These are phyloP conservation scores for Mucuna pruriens DNA, from an alignment of 306 rosid species.

Conservation along the genomic window DNA sequence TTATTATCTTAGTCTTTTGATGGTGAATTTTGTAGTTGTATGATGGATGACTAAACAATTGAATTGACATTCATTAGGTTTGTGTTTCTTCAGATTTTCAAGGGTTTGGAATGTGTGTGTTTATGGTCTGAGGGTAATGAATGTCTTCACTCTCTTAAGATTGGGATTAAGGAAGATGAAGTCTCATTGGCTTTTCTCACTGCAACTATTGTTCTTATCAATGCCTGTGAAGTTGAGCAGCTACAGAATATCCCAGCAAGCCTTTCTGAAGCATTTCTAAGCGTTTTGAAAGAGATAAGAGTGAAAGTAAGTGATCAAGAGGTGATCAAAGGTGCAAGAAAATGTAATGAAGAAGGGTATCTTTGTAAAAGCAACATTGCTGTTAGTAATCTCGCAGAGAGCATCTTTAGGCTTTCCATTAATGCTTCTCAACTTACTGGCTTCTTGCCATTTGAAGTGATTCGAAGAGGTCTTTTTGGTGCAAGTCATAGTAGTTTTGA, in stretches of 20 bases:
- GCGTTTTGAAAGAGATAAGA: conserved; percentile 56
- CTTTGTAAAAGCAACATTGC: conserved; percentile 54
- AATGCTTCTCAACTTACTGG: conserved; percentile 32
- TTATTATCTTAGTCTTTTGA: neutral
- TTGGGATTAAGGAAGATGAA: conserved; percentile 64
- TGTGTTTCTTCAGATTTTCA: conserved; percentile 68
- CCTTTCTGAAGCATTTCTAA: conserved; percentile 42
- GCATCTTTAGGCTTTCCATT: conserved; percentile 76
- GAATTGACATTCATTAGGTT: conserved; percentile 60
- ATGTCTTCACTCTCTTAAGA: conserved; percentile 44
- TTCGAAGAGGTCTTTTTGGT: conserved; percentile 63
- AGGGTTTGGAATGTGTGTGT: conserved; percentile 49
- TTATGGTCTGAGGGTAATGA: conserved; percentile 49
- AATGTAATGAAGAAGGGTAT: conserved; percentile 40
- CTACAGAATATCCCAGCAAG: conserved; percentile 53
- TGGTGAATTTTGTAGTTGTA: neutral
- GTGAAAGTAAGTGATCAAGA: conserved; percentile 47
- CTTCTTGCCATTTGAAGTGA: conserved; percentile 49
- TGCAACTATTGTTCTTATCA: conserved; percentile 60
- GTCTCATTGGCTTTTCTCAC: conserved; percentile 51
- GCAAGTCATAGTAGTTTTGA: conserved; percentile 53
- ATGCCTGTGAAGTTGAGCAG: conserved; percentile 58
- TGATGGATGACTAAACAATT: conserved; percentile 35
- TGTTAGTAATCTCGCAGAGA: conserved; percentile 61
- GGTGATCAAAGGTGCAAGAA: conserved; percentile 29